These are phyloP conservation scores for Pseudovirgaria hyperparasitica DNA, from an alignment of 2,329 filamentous ascomycete genomes.

Conservation along the genomic window DNA sequence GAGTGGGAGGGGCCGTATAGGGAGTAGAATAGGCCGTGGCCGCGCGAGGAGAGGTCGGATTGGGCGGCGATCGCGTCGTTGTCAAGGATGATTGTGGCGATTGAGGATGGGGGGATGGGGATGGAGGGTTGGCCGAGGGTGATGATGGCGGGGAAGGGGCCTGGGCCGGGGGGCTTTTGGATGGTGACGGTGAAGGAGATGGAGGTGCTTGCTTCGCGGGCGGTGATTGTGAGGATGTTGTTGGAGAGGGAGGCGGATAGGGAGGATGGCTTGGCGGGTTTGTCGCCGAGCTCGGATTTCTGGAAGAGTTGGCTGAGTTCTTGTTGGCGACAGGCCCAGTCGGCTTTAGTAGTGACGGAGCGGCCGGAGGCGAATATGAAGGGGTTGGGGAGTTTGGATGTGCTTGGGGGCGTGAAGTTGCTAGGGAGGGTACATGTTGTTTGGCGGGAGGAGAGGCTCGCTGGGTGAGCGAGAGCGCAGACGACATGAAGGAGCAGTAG, in stretches of 20 bases:
- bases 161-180: slow-evolving; percentile 27
- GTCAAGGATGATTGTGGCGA: slow-evolving; percentile 46
- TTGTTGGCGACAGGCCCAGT: slow-evolving; percentile 24
- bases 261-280: slow-evolving; percentile 21
- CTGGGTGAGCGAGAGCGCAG: too few relatives aligned
- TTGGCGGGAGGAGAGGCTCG: too few relatives aligned
- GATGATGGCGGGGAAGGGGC: slow-evolving; percentile 45
- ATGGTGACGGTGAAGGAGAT: slow-evolving; percentile 24
- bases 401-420: slow-evolving; percentile 16
- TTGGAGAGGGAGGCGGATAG: slow-evolving; percentile 20
- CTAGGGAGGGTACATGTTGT: slow-evolving; percentile 16
- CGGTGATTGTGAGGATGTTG: slow-evolving; percentile 21
- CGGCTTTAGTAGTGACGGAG: slow-evolving; percentile 19
- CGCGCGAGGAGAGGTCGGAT: slow-evolving; percentile 29
- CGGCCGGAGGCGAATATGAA: slow-evolving; percentile 25
- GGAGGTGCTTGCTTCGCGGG: slow-evolving; percentile 19
- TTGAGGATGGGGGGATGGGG: slow-evolving; percentile 36
- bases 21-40: slow-evolving; percentile 46
- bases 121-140: slow-evolving; percentile 42
- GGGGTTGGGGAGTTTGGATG: slow-evolving; percentile 23
- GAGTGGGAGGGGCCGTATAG: slow-evolving; percentile 43
- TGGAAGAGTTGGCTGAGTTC: slow-evolving; percentile 24
- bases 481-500: too few relatives aligned
- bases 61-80: slow-evolving; percentile 47
- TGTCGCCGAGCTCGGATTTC: slow-evolving; percentile 23